Conservation (phyloP, 495 filamentous ascomycete species). For the Neurospora sp. region DNA sequence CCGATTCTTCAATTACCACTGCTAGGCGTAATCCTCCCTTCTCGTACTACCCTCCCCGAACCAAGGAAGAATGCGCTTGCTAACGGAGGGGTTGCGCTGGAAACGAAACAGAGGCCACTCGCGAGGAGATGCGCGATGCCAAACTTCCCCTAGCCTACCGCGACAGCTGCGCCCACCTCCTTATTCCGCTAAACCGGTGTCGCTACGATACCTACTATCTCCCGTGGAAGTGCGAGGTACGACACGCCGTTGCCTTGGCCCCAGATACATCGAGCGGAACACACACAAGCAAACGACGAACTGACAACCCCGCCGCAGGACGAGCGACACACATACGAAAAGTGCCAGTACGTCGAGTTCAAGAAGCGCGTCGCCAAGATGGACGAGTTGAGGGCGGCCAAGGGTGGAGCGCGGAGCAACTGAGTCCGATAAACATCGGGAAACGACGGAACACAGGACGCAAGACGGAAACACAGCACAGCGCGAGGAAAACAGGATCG, state of each 20-base stretch:
- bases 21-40: conserved; percentile 22
- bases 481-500: background rate
- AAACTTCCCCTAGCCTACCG: conserved; percentile 81
- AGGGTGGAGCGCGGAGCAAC: conserved; percentile 82
- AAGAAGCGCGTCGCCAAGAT: conserved; percentile 98
- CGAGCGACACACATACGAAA: conserved; percentile 95
- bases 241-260: conserved; percentile 15
- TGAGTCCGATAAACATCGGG: conserved; percentile 26
- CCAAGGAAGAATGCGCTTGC: background rate
- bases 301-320: conserved; percentile 40
- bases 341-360: conserved; percentile 98
- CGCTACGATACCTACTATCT: conserved; percentile 85
- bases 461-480: background rate
- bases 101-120: conserved; percentile 49
- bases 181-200: conserved; percentile 93
- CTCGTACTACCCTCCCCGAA: background rate
- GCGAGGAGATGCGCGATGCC: conserved; percentile 87
- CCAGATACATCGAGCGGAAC: background rate
- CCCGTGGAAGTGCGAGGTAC: conserved; percentile 96
- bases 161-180: conserved; percentile 85
- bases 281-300: background rate
- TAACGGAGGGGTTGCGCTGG: background rate
- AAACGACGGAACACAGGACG: background rate
- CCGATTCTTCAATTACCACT: conserved; percentile 20
- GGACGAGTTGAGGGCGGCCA: conserved; percentile 84